Evolutionary conservation across 2,329 filamentous ascomycete species (phyloP).

Genomic region (Xylariaceae sp.): DNA sequence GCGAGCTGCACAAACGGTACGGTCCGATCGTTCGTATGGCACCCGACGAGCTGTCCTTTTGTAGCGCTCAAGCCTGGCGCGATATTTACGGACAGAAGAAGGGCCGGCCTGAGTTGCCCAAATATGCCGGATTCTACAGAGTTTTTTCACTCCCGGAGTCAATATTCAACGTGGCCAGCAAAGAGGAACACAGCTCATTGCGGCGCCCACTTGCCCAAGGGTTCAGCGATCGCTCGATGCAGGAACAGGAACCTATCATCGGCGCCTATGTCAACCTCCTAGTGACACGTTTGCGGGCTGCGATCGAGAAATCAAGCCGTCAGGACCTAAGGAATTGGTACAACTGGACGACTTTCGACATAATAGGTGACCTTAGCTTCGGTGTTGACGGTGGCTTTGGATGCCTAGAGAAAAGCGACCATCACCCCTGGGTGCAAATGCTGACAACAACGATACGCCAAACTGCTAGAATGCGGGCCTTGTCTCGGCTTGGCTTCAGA

Average conservation of each 20-base stretch:
- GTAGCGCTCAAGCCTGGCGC: conserved; percentile 36
- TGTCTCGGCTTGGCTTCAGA: conserved; percentile 12
- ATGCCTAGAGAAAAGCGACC: conserved; percentile 32
- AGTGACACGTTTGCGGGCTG: conserved; percentile 26
- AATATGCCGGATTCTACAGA: conserved; percentile 28
- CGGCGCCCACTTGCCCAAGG: conserved; percentile 37
- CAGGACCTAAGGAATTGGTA: conserved; percentile 37
- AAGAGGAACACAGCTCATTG: conserved; percentile 34
- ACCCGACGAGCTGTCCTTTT: conserved; percentile 41
- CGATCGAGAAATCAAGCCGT: background rate
- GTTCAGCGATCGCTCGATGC: conserved; percentile 38
- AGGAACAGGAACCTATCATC: conserved; percentile 40
- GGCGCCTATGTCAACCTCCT: conserved; percentile 36
- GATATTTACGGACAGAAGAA: conserved; percentile 39
- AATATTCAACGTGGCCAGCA: conserved; percentile 30
- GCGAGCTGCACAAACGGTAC: conserved; percentile 34
- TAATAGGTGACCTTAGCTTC: conserved; percentile 45
- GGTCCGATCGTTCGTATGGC: conserved; percentile 40
- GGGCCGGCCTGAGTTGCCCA: conserved; percentile 30
- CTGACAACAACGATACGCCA: conserved; percentile 28
- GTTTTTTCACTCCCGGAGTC: conserved; percentile 24
- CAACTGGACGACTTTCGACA: conserved; percentile 40
- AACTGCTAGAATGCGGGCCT: conserved; percentile 5
- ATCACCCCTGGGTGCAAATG: conserved; percentile 34
- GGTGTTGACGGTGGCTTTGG: conserved; percentile 38